Conservation (phyloP, 2,329 filamentous ascomycete genomes). For the Xylaria sp. region DNA sequence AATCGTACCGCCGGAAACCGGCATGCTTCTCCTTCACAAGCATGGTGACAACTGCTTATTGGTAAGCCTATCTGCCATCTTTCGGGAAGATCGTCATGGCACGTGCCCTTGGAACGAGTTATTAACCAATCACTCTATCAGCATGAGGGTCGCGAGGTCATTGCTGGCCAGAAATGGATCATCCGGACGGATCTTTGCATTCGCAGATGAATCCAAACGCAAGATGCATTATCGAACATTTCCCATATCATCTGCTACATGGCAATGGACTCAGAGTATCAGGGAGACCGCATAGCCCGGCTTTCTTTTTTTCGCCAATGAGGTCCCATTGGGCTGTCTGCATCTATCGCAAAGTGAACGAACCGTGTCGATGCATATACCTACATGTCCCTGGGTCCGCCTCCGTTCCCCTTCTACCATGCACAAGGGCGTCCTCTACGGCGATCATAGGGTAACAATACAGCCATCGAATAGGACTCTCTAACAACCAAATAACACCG, state of each 20-base stretch:
- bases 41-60: constrained; percentile 91
- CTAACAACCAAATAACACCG: neutral
- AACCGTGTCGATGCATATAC: neutral
- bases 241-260: neutral
- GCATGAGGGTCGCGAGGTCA: constrained; percentile 87
- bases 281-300: neutral
- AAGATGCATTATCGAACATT: neutral
- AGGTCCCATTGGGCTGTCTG: neutral
- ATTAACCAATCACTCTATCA: constrained; percentile 49
- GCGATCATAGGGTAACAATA: neutral
- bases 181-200: constrained; percentile 85
- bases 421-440: neutral
- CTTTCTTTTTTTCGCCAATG: neutral
- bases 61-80: constrained; percentile 54
- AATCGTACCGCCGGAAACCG: constrained; percentile 79
- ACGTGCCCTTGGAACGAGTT: constrained; percentile 11
- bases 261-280: neutral
- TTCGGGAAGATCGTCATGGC: neutral
- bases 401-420: neutral
- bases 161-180: constrained; percentile 88
- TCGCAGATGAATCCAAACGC: constrained; percentile 44
- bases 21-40: constrained; percentile 85
- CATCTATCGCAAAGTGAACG: neutral
- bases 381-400: neutral
- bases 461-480: neutral